Conservation (phyloP, 208 protist genomes). For the Naegleria lovaniensis region DNA sequence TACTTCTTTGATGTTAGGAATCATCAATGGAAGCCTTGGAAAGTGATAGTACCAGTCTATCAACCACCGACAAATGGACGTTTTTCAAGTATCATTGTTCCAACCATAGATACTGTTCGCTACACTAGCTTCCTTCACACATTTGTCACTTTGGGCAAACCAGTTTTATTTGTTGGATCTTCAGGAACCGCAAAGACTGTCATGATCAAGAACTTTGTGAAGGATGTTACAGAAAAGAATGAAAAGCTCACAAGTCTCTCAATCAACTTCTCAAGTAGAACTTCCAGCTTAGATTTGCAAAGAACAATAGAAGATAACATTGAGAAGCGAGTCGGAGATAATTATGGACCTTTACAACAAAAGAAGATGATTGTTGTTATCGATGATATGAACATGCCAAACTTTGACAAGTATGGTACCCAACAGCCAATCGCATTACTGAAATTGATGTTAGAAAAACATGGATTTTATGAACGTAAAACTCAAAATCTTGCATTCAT, state of each 20-base stretch:
- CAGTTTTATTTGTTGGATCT: slow-evolving; percentile 90
- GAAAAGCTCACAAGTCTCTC: slow-evolving; percentile 54
- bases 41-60: slow-evolving; percentile 74
- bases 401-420: slow-evolving; percentile 94
- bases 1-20: slow-evolving; percentile 90
- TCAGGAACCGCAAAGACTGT: slow-evolving; percentile 97
- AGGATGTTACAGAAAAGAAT: slow-evolving; percentile 60
- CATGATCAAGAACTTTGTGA: slow-evolving; percentile 88
- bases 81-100: slow-evolving; percentile 94
- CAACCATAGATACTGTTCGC: slow-evolving; percentile 96
- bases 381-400: slow-evolving; percentile 98
- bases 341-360: slow-evolving; percentile 85
- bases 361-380: slow-evolving; percentile 93
- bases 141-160: slow-evolving; percentile 74
- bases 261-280: slow-evolving; percentile 94
- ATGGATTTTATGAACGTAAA: slow-evolving; percentile 89
- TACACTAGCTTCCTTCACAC: slow-evolving; percentile 90
- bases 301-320: slow-evolving; percentile 91
- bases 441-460: slow-evolving; percentile 91
- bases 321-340: slow-evolving; percentile 90
- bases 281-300: slow-evolving; percentile 88
- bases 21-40: slow-evolving; percentile 90
- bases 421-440: slow-evolving; percentile 97
- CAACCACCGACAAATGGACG: slow-evolving; percentile 62
- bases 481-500: slow-evolving; percentile 87